phyloP scores from a whole-genome alignment of 257 asterid species.

The Plantago major region DNA sequence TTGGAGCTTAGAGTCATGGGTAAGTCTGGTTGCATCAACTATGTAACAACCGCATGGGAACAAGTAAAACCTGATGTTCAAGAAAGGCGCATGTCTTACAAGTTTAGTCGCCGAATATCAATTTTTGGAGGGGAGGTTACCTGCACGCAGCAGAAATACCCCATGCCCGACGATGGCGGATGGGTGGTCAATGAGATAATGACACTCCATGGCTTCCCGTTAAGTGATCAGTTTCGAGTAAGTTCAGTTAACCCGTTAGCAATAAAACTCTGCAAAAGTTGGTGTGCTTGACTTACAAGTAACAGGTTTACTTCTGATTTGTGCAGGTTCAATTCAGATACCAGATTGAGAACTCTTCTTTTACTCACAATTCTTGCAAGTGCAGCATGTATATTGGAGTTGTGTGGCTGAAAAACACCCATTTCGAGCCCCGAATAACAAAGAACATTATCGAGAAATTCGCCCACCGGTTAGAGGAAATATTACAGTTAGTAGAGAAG shows the following conservation, averaged over 20 bases:
- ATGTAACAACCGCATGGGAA: conserved; percentile 61
- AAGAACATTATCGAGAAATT: conserved; percentile 52
- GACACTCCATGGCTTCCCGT: conserved; percentile 68
- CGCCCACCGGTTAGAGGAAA: conserved; percentile 46
- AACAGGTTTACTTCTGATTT: conserved; percentile 1
- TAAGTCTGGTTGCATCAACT: conserved; percentile 74
- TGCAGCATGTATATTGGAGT: conserved; percentile 63
- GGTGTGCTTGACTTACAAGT: background rate
- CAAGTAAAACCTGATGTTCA: conserved; percentile 26
- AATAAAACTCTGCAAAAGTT: too few species aligned
- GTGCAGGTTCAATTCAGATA: conserved; percentile 63
- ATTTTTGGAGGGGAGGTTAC: conserved; percentile 80
- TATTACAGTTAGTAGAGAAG: conserved; percentile 46
- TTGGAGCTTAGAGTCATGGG: conserved; percentile 73
- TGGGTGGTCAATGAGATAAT: conserved; percentile 64
- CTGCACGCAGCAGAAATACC: conserved; percentile 58
- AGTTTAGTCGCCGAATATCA: conserved; percentile 58
- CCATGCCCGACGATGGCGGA: conserved; percentile 39
- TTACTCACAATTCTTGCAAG: conserved; percentile 45
- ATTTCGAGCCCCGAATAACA: conserved; percentile 63
- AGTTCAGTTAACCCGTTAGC: conserved; percentile 16
- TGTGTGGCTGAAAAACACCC: conserved; percentile 59
- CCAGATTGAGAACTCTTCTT: conserved; percentile 41
- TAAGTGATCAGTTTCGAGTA: conserved; percentile 68
- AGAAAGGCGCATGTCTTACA: conserved; percentile 65